Percentiles rank a stretch among this genome's conserved stretches.
These are phyloP conservation scores for Paecilomyces sp. DNA, from an alignment of 2,329 filamentous ascomycete species.

Conservation along the genomic window DNA sequence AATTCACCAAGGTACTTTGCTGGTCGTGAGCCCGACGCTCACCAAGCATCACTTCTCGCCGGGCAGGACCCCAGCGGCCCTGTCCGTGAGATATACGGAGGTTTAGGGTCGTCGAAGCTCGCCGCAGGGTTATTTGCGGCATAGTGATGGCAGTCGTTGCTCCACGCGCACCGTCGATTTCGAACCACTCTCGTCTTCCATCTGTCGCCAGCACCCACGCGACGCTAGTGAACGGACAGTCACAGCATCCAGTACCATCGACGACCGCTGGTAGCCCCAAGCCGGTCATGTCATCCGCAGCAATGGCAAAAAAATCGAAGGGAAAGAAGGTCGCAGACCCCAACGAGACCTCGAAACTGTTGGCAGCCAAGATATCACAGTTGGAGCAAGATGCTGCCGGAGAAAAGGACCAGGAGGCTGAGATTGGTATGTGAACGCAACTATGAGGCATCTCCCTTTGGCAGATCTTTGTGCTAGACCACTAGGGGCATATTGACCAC, in stretches of 20 bases:
- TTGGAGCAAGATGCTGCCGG: slow-evolving; percentile 87
- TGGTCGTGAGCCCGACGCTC: neutral
- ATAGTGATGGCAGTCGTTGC: slow-evolving; percentile 14
- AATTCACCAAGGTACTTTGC: slow-evolving; percentile 2
- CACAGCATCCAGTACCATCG: slow-evolving; percentile 34
- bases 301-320: slow-evolving; percentile 68
- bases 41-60: neutral
- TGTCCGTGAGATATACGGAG: neutral
- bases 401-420: slow-evolving; percentile 90
- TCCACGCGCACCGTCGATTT: slow-evolving; percentile 8
- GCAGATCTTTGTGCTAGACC: neutral
- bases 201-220: slow-evolving; percentile 25
- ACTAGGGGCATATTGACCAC: neutral
- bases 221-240: slow-evolving; percentile 38
- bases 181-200: slow-evolving; percentile 8
- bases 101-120: slow-evolving; percentile 2
- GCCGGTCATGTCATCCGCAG: slow-evolving; percentile 39
- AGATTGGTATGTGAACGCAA: slow-evolving; percentile 67
- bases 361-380: slow-evolving; percentile 90
- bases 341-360: slow-evolving; percentile 81
- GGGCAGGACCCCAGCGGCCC: slow-evolving; percentile 1
- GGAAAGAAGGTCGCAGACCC: slow-evolving; percentile 78
- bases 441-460: neutral
- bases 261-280: slow-evolving; percentile 19
- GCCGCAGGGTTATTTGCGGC: slow-evolving; percentile 9